Evolutionary conservation across 495 filamentous ascomycete genomes (phyloP).

Genomic region (Hypoxylon fragiforme): DNA sequence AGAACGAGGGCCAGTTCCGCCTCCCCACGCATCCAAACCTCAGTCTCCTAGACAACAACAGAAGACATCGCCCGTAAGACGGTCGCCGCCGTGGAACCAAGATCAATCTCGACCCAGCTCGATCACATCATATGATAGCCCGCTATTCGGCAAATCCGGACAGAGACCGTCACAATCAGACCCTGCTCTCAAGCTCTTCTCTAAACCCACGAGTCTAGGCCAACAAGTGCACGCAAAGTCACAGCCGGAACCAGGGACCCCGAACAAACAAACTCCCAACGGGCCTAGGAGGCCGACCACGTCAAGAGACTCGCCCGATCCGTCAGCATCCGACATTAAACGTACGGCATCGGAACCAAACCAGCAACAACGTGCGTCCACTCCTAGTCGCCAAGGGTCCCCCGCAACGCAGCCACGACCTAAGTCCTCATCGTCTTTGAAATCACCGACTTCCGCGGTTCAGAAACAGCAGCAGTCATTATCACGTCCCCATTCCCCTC

Average conservation of each 20-base stretch:
- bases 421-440: constrained; percentile 11
- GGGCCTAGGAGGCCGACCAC: constrained; percentile 13
- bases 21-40: constrained; percentile 32
- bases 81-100: constrained; percentile 21
- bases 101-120: constrained; percentile 26
- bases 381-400: constrained; percentile 2
- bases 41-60: constrained; percentile 25
- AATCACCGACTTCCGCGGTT: not conserved
- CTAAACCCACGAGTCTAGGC: constrained; percentile 19
- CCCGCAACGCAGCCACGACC: constrained; percentile 10
- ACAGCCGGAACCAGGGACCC: constrained; percentile 18
- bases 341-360: constrained; percentile 17
- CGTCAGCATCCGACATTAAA: constrained; percentile 14
- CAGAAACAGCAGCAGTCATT: constrained; percentile 30
- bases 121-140: constrained; percentile 39
- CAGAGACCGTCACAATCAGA: constrained; percentile 31
- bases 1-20: constrained; percentile 35
- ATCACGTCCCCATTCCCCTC: constrained; percentile 21
- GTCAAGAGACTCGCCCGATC: constrained; percentile 23
- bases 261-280: constrained; percentile 1
- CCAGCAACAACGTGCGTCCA: constrained; percentile 7
- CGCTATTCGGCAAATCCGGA: constrained; percentile 37
- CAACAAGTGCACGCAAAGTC: constrained; percentile 16
- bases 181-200: constrained; percentile 35
- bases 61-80: constrained; percentile 10